These are phyloP conservation scores for Calonectria honghensis DNA, from an alignment of 2,329 filamentous ascomycete genomes.

Conservation along the genomic window DNA sequence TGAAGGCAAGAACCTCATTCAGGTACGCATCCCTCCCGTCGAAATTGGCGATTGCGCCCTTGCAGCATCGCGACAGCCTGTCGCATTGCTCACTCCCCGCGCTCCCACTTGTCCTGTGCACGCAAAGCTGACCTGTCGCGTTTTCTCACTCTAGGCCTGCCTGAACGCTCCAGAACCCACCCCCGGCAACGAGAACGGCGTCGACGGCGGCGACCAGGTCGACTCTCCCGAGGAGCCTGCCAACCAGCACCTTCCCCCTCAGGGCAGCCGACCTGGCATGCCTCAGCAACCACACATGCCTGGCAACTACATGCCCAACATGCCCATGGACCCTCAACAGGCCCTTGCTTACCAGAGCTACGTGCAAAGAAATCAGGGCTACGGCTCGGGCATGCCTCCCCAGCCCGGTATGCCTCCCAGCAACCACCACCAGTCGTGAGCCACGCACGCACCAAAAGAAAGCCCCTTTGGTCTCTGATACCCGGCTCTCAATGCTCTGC, in stretches of 20 bases:
- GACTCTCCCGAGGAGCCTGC: constrained; percentile 94
- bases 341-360: constrained; percentile 90
- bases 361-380: constrained; percentile 80
- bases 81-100: constrained; percentile 30
- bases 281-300: constrained; percentile 79
- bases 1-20: constrained; percentile 99
- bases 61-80: neutral
- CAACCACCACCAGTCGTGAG: constrained; percentile 85
- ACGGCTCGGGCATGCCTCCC: constrained; percentile 86
- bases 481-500: constrained; percentile 75
- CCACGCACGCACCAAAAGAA: constrained; percentile 47
- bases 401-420: constrained; percentile 88
- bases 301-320: constrained; percentile 76
- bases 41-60: neutral
- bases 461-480: constrained; percentile 68
- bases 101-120: constrained; percentile 4
- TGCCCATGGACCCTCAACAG: constrained; percentile 84
- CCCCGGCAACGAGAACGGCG: constrained; percentile 86
- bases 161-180: constrained; percentile 95
- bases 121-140: constrained; percentile 34
- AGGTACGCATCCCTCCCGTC: constrained; percentile 76
- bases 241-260: constrained; percentile 83
- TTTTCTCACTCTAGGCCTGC: constrained; percentile 81
- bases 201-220: constrained; percentile 84
- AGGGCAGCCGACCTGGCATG: constrained; percentile 76